phyloP scores from a whole-genome alignment of 345 rosid species.

The Citrus unshiu region DNA sequence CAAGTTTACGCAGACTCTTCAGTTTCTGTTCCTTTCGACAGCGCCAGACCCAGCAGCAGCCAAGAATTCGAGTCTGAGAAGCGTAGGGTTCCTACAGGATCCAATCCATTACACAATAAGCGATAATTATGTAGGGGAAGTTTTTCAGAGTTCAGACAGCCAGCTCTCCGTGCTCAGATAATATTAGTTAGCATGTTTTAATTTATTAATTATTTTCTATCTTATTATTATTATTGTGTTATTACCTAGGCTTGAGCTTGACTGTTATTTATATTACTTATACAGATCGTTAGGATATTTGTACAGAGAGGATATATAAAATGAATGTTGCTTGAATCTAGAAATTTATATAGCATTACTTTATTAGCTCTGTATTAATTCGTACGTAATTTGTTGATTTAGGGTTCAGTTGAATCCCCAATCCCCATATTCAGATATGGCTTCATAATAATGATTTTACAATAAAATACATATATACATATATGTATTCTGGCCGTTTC shows the following conservation, averaged over 20 bases:
- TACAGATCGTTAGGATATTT: not conserved
- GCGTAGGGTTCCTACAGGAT: conserved; percentile 24
- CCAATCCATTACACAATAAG: conserved; percentile 22
- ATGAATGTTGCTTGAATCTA: not conserved
- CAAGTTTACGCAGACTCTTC: not conserved
- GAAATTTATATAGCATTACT: not conserved
- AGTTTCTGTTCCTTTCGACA: not conserved
- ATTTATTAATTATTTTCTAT: not conserved
- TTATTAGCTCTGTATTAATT: not conserved
- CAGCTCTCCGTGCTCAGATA: not conserved
- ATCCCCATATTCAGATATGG: not conserved
- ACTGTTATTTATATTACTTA: not conserved
- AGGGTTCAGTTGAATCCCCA: not conserved
- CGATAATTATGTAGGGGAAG: not conserved
- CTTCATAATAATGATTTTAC: not conserved
- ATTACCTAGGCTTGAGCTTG: not conserved
- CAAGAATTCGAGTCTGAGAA: conserved; percentile 12
- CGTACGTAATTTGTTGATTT: not conserved
- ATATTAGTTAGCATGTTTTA: not conserved
- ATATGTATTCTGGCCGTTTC: no score
- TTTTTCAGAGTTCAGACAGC: not conserved
- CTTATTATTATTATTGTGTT: not conserved
- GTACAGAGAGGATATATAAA: conserved; percentile 5
- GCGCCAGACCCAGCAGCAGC: not conserved
- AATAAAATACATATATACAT: no score